A percentile compares a stretch with the other conserved stretches of the same genome.
These are phyloP conservation scores for Parathielavia hyrcaniae DNA, from an alignment of 495 filamentous ascomycete genomes.

Conservation along the genomic window DNA sequence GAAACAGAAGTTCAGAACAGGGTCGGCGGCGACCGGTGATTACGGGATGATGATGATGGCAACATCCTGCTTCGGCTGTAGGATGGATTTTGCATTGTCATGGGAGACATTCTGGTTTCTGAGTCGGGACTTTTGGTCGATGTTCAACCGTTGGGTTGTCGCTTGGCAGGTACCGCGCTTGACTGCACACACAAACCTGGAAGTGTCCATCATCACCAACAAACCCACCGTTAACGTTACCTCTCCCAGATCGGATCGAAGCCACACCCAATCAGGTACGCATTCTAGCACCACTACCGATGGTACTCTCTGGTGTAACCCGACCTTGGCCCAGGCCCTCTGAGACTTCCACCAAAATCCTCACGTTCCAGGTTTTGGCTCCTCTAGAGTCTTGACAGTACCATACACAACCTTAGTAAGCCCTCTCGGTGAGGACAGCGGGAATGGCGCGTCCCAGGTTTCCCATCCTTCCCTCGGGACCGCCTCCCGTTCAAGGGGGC, in stretches of 20 bases:
- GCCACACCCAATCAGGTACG: not conserved
- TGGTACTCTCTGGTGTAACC: not conserved
- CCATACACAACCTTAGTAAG: not conserved
- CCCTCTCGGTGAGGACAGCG: not conserved
- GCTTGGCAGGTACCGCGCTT: constrained; percentile 1
- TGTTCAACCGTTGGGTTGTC: not conserved
- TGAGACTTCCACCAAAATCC: not conserved
- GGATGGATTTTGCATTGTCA: no score
- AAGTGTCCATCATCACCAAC: constrained; percentile 3
- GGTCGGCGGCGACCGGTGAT: not conserved
- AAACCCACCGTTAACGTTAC: not conserved
- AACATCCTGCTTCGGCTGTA: no score
- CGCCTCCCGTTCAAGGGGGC: constrained; percentile 8
- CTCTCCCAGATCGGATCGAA: constrained; percentile 4
- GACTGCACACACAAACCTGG: not conserved
- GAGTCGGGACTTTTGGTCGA: not conserved
- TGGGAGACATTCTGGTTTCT: not conserved
- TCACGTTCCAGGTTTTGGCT: not conserved
- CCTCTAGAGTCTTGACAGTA: not conserved
- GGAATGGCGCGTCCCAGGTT: not conserved
- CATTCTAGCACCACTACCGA: constrained; percentile 2
- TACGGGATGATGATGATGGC: not conserved
- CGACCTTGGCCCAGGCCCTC: constrained; percentile 2
- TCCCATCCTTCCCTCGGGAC: not conserved
- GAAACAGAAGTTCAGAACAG: no score